These are phyloP conservation scores for Anisodus tanguticus DNA, from an alignment of 257 asterid genomes.

Conservation along the genomic window DNA sequence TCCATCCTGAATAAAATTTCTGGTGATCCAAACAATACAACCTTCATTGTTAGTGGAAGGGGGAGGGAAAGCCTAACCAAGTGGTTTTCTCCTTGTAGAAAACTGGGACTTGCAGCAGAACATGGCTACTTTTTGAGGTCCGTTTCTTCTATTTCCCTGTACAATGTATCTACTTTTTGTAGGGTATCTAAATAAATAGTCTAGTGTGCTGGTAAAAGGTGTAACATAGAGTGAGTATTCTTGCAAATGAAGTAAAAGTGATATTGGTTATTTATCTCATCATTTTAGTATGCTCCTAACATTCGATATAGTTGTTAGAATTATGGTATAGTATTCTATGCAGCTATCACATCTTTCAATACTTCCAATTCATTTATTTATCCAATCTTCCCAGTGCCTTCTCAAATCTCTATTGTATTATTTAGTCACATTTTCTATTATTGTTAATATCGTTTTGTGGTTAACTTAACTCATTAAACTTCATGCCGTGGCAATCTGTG, in stretches of 20 bases:
- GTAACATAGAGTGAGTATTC: not conserved
- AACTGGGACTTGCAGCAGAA: conserved; percentile 85
- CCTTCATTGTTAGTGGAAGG: conserved; percentile 82
- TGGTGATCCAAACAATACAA: conserved; percentile 58
- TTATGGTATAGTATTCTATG: not conserved
- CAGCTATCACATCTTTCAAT: not conserved
- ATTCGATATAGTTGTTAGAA: not conserved
- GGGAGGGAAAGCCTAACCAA: conserved; percentile 69
- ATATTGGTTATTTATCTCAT: not conserved
- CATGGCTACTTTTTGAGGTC: conserved; percentile 86
- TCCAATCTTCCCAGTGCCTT: conserved; percentile 14
- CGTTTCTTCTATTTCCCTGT: conserved; percentile 28
- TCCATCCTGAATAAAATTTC: conserved; percentile 68
- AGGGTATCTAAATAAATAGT: conserved; percentile 4
- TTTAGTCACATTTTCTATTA: not conserved
- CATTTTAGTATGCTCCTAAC: conserved; percentile 6
- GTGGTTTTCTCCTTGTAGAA: conserved; percentile 77
- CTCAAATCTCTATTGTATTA: not conserved
- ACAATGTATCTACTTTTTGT: conserved; percentile 3
- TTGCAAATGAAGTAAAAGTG: not conserved
- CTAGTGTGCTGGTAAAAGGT: not conserved
- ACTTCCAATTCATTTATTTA: not conserved
- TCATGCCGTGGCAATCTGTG: not conserved
- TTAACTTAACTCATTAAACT: not conserved
- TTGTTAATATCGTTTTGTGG: not conserved